phyloP scores from a whole-genome alignment of 345 rosid genomes.

The Brassica juncea region DNA sequence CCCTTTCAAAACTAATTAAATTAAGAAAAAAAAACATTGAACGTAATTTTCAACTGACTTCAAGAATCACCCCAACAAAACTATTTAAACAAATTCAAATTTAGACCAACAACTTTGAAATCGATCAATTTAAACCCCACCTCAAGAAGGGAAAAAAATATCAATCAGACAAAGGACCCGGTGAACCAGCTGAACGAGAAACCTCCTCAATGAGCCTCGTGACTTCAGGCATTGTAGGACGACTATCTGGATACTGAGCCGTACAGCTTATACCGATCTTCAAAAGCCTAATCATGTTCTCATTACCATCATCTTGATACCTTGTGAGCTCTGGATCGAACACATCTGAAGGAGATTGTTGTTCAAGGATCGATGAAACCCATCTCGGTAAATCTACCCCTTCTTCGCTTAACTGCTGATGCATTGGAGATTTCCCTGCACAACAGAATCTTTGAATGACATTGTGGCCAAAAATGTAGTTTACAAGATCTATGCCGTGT shows the following conservation, averaged over 20 bases:
- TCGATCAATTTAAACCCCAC: conserved; percentile 35
- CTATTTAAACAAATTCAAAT: conserved; percentile 32
- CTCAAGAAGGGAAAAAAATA: not conserved
- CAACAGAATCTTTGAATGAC: not conserved
- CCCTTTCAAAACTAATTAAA: conserved; percentile 21
- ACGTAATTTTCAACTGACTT: conserved; percentile 19
- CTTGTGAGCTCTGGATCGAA: conserved; percentile 82
- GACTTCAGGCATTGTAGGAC: conserved; percentile 82
- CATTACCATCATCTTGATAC: conserved; percentile 67
- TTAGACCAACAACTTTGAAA: conserved; percentile 33
- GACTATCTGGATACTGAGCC: conserved; percentile 69
- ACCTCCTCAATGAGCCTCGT: conserved; percentile 61
- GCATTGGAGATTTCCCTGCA: conserved; percentile 78
- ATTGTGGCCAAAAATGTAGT: not conserved
- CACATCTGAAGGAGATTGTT: conserved; percentile 67
- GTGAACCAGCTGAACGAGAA: conserved; percentile 44
- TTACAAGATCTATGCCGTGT: not conserved
- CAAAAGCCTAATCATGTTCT: conserved; percentile 80
- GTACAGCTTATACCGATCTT: conserved; percentile 81
- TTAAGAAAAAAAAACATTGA: not conserved
- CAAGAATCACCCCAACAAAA: conserved; percentile 21
- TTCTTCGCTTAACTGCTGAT: conserved; percentile 64
- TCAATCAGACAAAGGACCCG: conserved; percentile 39
- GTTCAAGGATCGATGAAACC: conserved; percentile 75
- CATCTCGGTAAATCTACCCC: conserved; percentile 92